These are phyloP conservation scores for Colletotrichum sp. DNA, from an alignment of 2,329 filamentous ascomycete genomes.

Conservation along the genomic window DNA sequence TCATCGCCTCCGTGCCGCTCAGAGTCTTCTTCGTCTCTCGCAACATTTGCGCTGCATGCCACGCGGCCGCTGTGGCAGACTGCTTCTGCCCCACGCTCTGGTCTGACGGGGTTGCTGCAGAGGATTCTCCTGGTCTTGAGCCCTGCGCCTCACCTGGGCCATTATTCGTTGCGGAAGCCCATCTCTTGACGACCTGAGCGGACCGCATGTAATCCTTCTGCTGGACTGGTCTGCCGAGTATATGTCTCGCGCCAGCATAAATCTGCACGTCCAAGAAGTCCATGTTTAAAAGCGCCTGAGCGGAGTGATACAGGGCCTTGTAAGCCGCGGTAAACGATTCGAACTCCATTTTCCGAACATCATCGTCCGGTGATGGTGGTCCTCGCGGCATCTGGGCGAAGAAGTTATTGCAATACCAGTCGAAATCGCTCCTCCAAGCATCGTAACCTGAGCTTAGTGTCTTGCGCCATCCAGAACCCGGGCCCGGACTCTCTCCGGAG, in stretches of 20 bases:
- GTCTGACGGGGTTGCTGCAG: neutral
- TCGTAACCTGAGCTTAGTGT: conserved; percentile 59
- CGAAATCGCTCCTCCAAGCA: conserved; percentile 63
- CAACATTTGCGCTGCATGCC: conserved; percentile 60
- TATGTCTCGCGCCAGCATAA: conserved; percentile 63
- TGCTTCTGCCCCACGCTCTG: neutral
- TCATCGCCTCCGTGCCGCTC: conserved; percentile 54
- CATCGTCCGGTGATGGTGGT: neutral
- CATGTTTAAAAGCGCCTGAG: conserved; percentile 59
- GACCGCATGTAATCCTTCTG: conserved; percentile 54
- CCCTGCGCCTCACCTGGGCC: neutral
- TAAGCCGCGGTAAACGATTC: conserved; percentile 52
- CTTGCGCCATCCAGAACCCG: conserved; percentile 50
- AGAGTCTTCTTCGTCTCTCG: conserved; percentile 53
- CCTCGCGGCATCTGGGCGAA: conserved; percentile 23
- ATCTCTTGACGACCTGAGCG: conserved; percentile 55
- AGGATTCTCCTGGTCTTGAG: neutral
- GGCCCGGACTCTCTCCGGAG: conserved; percentile 19
- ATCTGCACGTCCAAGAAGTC: conserved; percentile 68
- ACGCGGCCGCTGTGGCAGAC: conserved; percentile 48
- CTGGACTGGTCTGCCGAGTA: conserved; percentile 60
- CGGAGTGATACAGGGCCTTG: conserved; percentile 62
- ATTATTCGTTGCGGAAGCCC: conserved; percentile 37
- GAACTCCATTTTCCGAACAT: conserved; percentile 39
- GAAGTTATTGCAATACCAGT: conserved; percentile 50